Evolutionary conservation across 345 rosid species (phyloP).

Genomic region (Pugionium dolabratum): DNA sequence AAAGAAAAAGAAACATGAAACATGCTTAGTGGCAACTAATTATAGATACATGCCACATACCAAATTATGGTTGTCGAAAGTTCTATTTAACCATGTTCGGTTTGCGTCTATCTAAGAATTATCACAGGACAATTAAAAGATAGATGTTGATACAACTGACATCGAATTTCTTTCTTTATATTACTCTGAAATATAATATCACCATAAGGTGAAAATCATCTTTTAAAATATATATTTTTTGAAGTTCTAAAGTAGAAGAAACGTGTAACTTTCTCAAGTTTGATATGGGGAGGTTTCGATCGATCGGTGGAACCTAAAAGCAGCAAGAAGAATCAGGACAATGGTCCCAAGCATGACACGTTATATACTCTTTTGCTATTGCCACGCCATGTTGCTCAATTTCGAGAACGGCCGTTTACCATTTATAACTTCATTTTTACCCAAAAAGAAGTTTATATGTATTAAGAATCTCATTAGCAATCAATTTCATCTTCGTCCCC

Average conservation of each 20-base stretch:
- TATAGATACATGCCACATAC: conserved; percentile 2
- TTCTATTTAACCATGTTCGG: conserved; percentile 19
- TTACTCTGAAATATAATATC: conserved; percentile 7
- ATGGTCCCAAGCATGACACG: conserved; percentile 29
- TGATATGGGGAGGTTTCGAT: conserved; percentile 18
- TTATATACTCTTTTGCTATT: conserved; percentile 22
- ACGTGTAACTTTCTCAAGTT: conserved; percentile 23
- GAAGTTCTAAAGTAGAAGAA: conserved; percentile 17
- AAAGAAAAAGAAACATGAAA: conserved; percentile 17
- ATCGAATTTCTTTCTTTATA: neutral
- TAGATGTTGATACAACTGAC: conserved; percentile 13
- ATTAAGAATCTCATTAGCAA: neutral
- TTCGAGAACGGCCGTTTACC: conserved; percentile 13
- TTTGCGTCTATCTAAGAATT: conserved; percentile 27
- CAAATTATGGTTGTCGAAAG: conserved; percentile 3
- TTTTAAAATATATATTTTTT: too few relatives aligned
- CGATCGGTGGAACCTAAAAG: conserved; percentile 24
- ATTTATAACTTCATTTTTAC: conserved; percentile 18
- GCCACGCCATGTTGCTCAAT: conserved; percentile 21
- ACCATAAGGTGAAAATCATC: too few relatives aligned
- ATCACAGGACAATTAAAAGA: conserved; percentile 12
- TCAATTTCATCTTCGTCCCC: conserved; percentile 19
- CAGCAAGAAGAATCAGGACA: conserved; percentile 36
- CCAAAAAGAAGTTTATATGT: neutral
- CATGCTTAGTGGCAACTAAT: conserved; percentile 20